Percentiles rank a stretch among this genome's conserved stretches.
Conservation (phyloP, 2,329 filamentous ascomycete genomes). For the Fusarium kyushuense region DNA sequence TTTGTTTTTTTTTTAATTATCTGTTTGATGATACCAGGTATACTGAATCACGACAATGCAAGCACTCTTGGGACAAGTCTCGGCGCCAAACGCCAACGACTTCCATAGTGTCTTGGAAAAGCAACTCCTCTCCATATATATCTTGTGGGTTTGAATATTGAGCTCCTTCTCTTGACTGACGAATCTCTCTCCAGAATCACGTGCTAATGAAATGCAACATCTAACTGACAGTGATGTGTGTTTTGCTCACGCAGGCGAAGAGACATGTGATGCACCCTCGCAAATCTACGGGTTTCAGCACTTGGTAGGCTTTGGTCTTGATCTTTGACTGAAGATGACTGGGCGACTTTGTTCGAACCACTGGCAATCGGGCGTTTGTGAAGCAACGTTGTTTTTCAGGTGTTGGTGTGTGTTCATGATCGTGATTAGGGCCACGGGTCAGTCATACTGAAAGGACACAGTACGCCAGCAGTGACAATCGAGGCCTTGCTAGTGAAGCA, state of each 20-base stretch:
- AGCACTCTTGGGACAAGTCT: slow-evolving; percentile 24
- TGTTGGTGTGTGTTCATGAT: not conserved
- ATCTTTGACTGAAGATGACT: not conserved
- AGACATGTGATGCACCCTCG: slow-evolving; percentile 26
- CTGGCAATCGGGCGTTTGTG: not conserved
- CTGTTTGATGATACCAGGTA: slow-evolving; percentile 42
- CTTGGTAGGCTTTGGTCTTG: not conserved
- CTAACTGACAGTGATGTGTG: slow-evolving; percentile 7
- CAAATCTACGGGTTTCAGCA: slow-evolving; percentile 12
- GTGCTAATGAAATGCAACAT: slow-evolving; percentile 22
- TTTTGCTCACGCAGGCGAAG: not conserved
- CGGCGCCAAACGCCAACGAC: slow-evolving; percentile 17
- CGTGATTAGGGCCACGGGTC: not conserved
- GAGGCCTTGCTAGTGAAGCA: not conserved
- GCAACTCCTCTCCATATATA: slow-evolving; percentile 21
- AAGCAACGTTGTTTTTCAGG: too few species aligned
- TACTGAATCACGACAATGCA: slow-evolving; percentile 38
- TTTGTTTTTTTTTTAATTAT: slow-evolving; percentile 19
- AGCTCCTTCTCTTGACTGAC: slow-evolving; percentile 32
- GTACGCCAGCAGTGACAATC: not conserved
- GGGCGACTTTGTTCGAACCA: not conserved
- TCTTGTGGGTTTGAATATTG: slow-evolving; percentile 40
- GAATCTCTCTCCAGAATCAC: slow-evolving; percentile 8
- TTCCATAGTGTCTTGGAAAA: slow-evolving; percentile 31
- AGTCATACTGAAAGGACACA: not conserved